Evolutionary conservation across 495 filamentous ascomycete genomes (phyloP).

Genomic region (Penicillium argentinense): DNA sequence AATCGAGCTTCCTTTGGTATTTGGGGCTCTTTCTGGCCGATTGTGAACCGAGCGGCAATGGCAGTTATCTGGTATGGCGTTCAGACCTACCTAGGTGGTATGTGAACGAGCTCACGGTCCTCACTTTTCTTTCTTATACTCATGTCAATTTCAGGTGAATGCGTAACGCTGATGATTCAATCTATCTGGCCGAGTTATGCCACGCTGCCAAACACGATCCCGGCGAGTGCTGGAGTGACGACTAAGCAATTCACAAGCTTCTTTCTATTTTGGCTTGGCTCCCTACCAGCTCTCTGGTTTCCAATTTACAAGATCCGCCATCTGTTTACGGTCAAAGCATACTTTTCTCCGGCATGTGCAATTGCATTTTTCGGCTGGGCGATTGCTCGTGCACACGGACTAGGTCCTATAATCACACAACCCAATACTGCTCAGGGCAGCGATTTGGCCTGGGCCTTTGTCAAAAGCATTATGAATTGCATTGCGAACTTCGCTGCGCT

Average conservation of each 20-base stretch:
- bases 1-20: conserved; percentile 75
- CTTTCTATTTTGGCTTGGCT: conserved; percentile 75
- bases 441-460: conserved; percentile 72
- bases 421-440: conserved; percentile 60
- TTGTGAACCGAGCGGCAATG: conserved; percentile 84
- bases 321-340: conserved; percentile 89
- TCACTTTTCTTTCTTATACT: neutral
- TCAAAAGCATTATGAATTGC: conserved; percentile 79
- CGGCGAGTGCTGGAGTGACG: conserved; percentile 61
- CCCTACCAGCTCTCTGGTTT: conserved; percentile 75
- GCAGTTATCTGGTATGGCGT: conserved; percentile 74
- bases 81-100: conserved; percentile 71
- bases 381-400: conserved; percentile 73
- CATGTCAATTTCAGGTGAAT: conserved; percentile 49
- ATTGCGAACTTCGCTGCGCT: conserved; percentile 90
- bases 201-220: conserved; percentile 64
- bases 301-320: conserved; percentile 61
- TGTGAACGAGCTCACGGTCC: neutral
- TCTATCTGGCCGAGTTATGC: conserved; percentile 71
- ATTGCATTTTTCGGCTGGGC: conserved; percentile 88
- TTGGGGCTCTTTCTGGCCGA: conserved; percentile 83
- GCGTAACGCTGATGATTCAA: conserved; percentile 74
- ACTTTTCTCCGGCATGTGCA: conserved; percentile 75
- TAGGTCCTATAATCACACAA: conserved; percentile 80
- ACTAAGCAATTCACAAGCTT: conserved; percentile 74